phyloP scores from a whole-genome alignment of 805 yeast species.

The Sungouiella thailandica region DNA sequence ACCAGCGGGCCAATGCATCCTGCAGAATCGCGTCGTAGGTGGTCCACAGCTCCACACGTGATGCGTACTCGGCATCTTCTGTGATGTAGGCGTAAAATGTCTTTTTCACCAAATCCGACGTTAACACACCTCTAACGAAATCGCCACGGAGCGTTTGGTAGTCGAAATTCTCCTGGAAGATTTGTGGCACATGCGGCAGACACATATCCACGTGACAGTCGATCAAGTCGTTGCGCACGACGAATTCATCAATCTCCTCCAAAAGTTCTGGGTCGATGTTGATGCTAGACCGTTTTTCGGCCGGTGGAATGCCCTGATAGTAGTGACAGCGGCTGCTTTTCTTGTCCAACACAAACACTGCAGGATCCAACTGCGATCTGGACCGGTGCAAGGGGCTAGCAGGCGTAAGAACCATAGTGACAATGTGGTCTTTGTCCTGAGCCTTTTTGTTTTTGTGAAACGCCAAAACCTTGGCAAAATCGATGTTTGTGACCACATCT shows the following conservation, averaged over 20 bases:
- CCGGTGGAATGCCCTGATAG: constrained; percentile 72
- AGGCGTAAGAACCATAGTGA: constrained; percentile 87
- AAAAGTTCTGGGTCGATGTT: constrained; percentile 80
- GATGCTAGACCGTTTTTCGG: constrained; percentile 35
- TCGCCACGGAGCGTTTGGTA: constrained; percentile 83
- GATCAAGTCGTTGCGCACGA: constrained; percentile 84
- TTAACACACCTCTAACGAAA: constrained; percentile 84
- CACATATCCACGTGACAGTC: constrained; percentile 97
- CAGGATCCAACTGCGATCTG: constrained; percentile 75
- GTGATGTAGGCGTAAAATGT: constrained; percentile 86
- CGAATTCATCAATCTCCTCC: constrained; percentile 66
- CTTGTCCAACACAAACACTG: constrained; percentile 77
- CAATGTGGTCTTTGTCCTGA: constrained; percentile 83
- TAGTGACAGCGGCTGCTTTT: constrained; percentile 71
- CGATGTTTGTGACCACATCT: constrained; percentile 91
- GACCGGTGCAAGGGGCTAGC: constrained; percentile 84
- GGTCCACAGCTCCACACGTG: constrained; percentile 92
- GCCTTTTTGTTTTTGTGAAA: constrained; percentile 69
- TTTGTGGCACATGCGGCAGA: constrained; percentile 88
- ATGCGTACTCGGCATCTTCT: constrained; percentile 72
- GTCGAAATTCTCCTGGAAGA: constrained; percentile 94
- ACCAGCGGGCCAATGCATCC: constrained; percentile 87
- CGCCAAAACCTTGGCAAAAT: constrained; percentile 65
- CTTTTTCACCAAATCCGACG: constrained; percentile 85
- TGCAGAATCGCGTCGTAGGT: constrained; percentile 89